Conservation (phyloP, 1,284 basidiomycete genomes). For the Ceratobasidium sp. region DNA sequence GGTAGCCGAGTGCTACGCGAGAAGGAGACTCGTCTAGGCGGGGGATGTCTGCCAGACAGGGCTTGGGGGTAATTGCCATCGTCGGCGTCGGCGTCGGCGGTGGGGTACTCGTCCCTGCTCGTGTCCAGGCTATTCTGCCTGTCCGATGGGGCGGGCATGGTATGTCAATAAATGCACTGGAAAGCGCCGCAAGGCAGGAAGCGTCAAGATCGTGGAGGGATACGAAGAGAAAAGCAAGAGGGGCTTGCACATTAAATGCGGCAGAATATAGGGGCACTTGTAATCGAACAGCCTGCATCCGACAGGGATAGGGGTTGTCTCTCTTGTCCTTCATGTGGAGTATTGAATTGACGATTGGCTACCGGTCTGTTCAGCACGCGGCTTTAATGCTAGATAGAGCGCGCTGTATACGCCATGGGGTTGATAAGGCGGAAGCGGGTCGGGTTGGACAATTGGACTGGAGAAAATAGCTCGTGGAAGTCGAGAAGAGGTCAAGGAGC, state of each 20-base stretch:
- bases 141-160: neutral
- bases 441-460: neutral
- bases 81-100: neutral
- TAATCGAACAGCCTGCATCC: neutral
- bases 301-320: constrained; percentile 10
- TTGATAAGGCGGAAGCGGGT: constrained; percentile 34
- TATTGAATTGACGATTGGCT: constrained; percentile 16
- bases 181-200: neutral
- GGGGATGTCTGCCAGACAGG: neutral
- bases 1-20: constrained; percentile 13
- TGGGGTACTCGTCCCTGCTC: neutral
- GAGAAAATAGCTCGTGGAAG: constrained; percentile 6
- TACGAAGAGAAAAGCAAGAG: neutral
- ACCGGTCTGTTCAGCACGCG: neutral
- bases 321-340: constrained; percentile 7
- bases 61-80: constrained; percentile 15
- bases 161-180: no score
- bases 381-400: constrained; percentile 18
- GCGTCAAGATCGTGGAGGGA: no score
- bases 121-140: neutral
- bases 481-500: neutral
- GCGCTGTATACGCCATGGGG: constrained; percentile 36
- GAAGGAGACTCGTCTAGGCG: constrained; percentile 15
- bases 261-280: constrained; percentile 10
- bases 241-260: constrained; percentile 16